Evolutionary conservation across 495 filamentous ascomycete genomes (phyloP), one percentile per base, ranked within the genome.

Genomic region (Tuber calosporum): DNA sequence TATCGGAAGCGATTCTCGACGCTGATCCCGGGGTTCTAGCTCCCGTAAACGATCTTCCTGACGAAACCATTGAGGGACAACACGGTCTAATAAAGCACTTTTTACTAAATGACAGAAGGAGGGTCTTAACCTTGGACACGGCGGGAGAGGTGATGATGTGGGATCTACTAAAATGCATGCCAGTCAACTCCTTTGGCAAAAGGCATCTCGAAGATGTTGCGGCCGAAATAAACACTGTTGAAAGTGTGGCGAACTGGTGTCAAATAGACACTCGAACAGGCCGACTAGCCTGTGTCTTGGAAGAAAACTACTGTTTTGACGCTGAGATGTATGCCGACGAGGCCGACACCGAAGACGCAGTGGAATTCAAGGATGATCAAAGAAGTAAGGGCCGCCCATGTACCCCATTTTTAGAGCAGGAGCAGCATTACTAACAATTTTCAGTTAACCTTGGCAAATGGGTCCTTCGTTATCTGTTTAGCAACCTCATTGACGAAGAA

Each of bases 241-340:
- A 97, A 81, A 93, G 88, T 53, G 91, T 98, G 69, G 90, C 93
- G 7, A 93, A 96, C 73, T 99, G 95, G 95, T 98, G 94, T 81
- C 90, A 90, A 19, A 91, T 98, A 68, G 93, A 99, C 80, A 94
- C 93, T 40, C 89, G 93, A 72, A 98, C 95, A 6, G 95, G 95
- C 58, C 90, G 91, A 74, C 83, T 99, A 72, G 93, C 93, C 4
- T 94, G 96, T 39, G 90, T 97, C 19, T 82, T 99, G 30, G 95
- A 98, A 78, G 92, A 93, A 66, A 96, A 95, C 78, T 93, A 95
- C 75, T 98, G 95, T 81, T 99, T 99, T 79, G 96, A 98, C 83
- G 96, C 94, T 48, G 95, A 99, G 81, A 91, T 96, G 84, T 99
- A 99, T 81, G 94, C 93, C 1, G 95, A 98, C 81, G 93, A 97